Base-by-base conservation (phyloP, 495 filamentous ascomycete species). In the Trypethelium eluteriae region DNA sequence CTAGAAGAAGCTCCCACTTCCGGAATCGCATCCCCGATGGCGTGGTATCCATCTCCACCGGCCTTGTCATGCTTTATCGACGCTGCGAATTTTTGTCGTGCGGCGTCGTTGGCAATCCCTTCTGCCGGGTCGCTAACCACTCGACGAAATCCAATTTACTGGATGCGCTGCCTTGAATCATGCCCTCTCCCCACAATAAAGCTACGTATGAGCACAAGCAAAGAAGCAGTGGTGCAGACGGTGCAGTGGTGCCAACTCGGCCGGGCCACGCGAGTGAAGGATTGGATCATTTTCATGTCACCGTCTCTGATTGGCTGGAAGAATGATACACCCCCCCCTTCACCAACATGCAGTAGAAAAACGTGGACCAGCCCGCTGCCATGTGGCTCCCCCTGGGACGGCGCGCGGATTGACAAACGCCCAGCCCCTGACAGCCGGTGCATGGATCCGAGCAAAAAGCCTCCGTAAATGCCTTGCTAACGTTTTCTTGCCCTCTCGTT, bases 1-100 rank as follows among this genome's bases (percentile, higher is more conserved):
- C 53, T 59, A 59, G 53, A 59, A 59, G 53, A 59, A 36, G 7
- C 10, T 59, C 53, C 53, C 53, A 18, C 53, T 59, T 59, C 53
- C 53, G 53, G 53, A 59, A 59, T 59, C 53, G 5, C 32, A 34
- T 36, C 53, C 53, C 53, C 53, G 53, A 36, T 32, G 53, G 18
- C 11, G 25, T 18, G 6, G 53, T 3, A 18, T 59, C 5, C 11
- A 6, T 14, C 32, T 14, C 14, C 25, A 25, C 25, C 9, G 2
- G 10, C 49, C 6, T 10, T 36, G 25, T 59, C 25, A 59, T 10
- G n/a, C 32, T 59, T 11, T 59, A 59, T 59, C 32, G 53, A 18
- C 18, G 3, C 53, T 3, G 18, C 53, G 6, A 36, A 36, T 7
- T 59, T 59, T 34, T 32, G 18, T 59, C 18, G 32, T 18, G 18